These are phyloP conservation scores for Phialocephala sp. DNA, from an alignment of 2,329 filamentous ascomycete species.

Conservation along the genomic window DNA sequence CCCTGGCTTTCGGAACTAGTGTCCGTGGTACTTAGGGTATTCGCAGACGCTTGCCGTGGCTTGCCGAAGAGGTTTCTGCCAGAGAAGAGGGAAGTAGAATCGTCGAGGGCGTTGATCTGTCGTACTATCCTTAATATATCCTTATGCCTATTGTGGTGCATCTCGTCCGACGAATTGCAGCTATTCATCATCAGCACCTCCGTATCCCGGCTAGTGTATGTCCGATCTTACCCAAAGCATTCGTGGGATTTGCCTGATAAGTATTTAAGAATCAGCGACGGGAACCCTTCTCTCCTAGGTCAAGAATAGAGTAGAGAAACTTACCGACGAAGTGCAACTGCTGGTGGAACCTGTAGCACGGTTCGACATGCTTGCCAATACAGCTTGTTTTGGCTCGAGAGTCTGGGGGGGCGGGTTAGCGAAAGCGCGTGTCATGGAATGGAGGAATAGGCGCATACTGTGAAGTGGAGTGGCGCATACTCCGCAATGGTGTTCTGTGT, in stretches of 20 bases:
- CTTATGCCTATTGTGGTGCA: constrained; percentile 42
- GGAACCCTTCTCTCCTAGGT: not conserved
- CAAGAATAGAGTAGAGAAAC: constrained; percentile 11
- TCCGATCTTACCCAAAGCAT: constrained; percentile 37
- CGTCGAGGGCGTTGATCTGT: constrained; percentile 36
- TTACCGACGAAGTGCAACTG: constrained; percentile 43
- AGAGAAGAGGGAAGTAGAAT: constrained; percentile 17
- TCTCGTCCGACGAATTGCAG: constrained; percentile 41
- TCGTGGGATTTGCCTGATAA: constrained; percentile 40
- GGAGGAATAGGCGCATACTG: constrained; percentile 28
- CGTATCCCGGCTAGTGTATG: not conserved
- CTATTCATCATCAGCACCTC: constrained; percentile 30
- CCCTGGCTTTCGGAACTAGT: constrained; percentile 19
- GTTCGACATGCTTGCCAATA: constrained; percentile 43
- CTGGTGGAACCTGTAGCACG: constrained; percentile 43
- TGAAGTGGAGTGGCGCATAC: constrained; percentile 40
- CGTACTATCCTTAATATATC: constrained; percentile 40
- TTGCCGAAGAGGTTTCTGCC: constrained; percentile 12
- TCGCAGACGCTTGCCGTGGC: constrained; percentile 19
- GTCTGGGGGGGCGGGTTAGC: constrained; percentile 32
- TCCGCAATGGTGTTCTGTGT: constrained; percentile 43
- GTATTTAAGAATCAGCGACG: constrained; percentile 11
- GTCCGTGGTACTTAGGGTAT: constrained; percentile 28
- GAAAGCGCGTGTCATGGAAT: not conserved
- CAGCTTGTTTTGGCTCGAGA: constrained; percentile 40